These are phyloP conservation scores for Cladophialophora carrionii DNA, from an alignment of 2,329 filamentous ascomycete species.

Conservation along the genomic window DNA sequence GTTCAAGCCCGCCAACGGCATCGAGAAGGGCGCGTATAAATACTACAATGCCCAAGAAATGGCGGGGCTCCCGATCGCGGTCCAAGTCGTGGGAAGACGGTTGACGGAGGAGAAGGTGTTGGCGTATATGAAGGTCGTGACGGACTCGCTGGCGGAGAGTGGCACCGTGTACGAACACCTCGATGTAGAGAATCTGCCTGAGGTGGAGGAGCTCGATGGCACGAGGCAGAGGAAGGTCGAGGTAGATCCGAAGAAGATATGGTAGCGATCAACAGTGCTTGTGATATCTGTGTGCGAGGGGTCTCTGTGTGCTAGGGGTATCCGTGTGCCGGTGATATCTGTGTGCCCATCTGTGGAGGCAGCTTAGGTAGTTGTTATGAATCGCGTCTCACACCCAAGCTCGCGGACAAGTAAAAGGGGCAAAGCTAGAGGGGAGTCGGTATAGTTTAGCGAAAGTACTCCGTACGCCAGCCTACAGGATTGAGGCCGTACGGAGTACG, in stretches of 20 bases:
- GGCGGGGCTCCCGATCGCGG: slow-evolving; percentile 83
- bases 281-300: not conserved
- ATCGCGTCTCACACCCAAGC: too few species aligned
- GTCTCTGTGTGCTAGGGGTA: too few species aligned
- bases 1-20: slow-evolving; percentile 66
- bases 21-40: slow-evolving; percentile 81
- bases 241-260: slow-evolving; percentile 25
- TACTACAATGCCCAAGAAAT: slow-evolving; percentile 80
- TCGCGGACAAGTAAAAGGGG: not conserved
- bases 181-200: slow-evolving; percentile 46
- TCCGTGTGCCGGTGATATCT: not conserved
- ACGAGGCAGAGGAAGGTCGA: slow-evolving; percentile 19
- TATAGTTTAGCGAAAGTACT: too few species aligned
- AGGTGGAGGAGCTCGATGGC: slow-evolving; percentile 18
- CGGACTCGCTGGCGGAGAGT: slow-evolving; percentile 67
- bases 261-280: slow-evolving; percentile 9
- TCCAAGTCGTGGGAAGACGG: slow-evolving; percentile 79
- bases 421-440: not conserved
- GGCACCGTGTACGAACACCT: slow-evolving; percentile 57
- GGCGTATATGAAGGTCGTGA: slow-evolving; percentile 75
- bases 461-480: not conserved
- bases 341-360: too few species aligned
- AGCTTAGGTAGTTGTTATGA: too few species aligned
- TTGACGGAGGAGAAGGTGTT: slow-evolving; percentile 88
- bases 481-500: too few species aligned